Evolutionary conservation across 225 moss, liverwort and hornwort species (phyloP).

Genomic region (Pseudisothecium myosuroides): DNA sequence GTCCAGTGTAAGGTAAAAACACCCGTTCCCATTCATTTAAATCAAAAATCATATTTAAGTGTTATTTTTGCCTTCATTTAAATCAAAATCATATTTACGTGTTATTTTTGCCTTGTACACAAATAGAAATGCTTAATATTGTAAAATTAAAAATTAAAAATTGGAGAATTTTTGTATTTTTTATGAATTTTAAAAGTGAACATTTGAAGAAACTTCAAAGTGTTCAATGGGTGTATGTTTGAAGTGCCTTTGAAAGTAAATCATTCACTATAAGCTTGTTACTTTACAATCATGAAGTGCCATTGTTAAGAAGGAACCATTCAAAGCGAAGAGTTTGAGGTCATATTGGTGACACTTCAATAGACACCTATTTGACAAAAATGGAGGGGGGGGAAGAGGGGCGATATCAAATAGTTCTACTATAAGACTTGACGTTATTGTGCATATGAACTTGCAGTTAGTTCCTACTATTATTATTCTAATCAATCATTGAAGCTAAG

Average conservation of each 20-base stretch:
- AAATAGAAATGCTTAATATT: no score
- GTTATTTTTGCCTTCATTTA: neutral
- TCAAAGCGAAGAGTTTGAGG: rapidly evolving
- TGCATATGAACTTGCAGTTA: no score
- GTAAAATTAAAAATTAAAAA: neutral
- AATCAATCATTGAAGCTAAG: no score
- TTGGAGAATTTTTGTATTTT: rapidly evolving
- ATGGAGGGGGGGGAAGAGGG: rapidly evolving
- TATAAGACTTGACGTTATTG: no score
- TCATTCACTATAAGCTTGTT: neutral
- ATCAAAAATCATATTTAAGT: no score
- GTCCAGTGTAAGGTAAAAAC: neutral
- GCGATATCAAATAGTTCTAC: neutral
- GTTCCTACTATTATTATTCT: no score
- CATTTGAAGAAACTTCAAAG: neutral
- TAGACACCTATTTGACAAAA: neutral
- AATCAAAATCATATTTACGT: no score
- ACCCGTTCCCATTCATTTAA: neutral
- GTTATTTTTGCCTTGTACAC: neutral
- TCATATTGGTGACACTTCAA: neutral
- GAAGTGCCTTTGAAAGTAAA: neutral
- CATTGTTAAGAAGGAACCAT: neutral
- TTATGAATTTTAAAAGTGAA: rapidly evolving
- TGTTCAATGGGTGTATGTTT: neutral
- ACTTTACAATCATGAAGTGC: neutral